Evolutionary conservation across 1,284 basidiomycete species (phyloP).

Genomic region (Anthracocystis panici-leucophaei): DNA sequence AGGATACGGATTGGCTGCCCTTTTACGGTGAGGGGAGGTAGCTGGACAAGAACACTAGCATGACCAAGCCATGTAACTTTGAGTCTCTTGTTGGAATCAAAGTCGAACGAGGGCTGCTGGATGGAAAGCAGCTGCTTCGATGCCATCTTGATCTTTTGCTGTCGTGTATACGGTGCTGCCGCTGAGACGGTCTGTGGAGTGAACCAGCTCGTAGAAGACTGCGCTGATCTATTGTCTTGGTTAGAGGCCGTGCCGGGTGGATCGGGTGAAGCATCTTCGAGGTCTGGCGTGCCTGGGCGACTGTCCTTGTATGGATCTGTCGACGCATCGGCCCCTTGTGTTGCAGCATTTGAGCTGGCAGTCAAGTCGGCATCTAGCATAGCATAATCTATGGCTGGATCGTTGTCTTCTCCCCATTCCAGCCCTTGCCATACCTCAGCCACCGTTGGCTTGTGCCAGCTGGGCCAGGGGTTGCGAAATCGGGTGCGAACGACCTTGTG

Average conservation of each 20-base stretch:
- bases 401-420: conserved; percentile 55
- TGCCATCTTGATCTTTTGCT: conserved; percentile 31
- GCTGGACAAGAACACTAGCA: conserved; percentile 61
- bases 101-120: conserved; percentile 42
- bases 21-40: conserved; percentile 30
- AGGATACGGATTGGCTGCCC: conserved; percentile 47
- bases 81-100: conserved; percentile 15
- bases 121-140: conserved; percentile 35
- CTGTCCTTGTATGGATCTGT: conserved; percentile 23
- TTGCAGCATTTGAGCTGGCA: neutral
- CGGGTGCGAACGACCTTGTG: conserved; percentile 43
- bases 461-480: conserved; percentile 65
- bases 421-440: conserved; percentile 58
- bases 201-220: conserved; percentile 2
- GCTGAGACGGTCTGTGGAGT: conserved; percentile 8
- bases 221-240: neutral
- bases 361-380: conserved; percentile 24
- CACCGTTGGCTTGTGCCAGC: conserved; percentile 57
- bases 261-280: conserved; percentile 5
- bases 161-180: conserved; percentile 20
- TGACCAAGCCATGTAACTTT: conserved; percentile 67
- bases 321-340: conserved; percentile 1
- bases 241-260: neutral
- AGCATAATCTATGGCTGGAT: conserved; percentile 37
- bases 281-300: conserved; percentile 21